Evolutionary conservation across 2,329 filamentous ascomycete genomes (phyloP), one percentile per base, ranked within the genome.

Genomic region (Colletotrichum noveboracense): DNA sequence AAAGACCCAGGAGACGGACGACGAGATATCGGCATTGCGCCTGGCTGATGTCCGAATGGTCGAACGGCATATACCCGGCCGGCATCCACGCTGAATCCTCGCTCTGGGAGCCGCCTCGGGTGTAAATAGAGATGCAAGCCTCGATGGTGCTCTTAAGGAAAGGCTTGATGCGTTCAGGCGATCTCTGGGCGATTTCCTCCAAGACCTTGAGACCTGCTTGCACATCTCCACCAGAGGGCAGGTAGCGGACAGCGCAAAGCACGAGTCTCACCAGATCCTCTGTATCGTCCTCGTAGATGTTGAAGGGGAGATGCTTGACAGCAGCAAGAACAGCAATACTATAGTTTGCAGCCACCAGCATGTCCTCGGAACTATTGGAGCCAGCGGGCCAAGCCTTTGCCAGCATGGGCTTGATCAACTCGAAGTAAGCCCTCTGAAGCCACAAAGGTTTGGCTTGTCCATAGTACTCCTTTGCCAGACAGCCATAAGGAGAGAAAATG

Each of bases 221-320:
- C 16, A 87, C 86, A 74, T 91, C 89, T 2, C 83, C 80, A 6
- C 85, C 85, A 14, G 82, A 76, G 6, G 84, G 83, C 10, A 87
- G 82, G 21, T 83, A 88, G 70, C 85, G 85, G 7, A 90, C 82
- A 0, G 87, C 85, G 0, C 86, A 85, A 36, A 92, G 87, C 7
- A 88, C 85, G 18, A 91, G 83, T 10, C 88, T 86, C 5, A 90
- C 82, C 7, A 92, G 84, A 36, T 82, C 80, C 6, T 84, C 84
- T 1, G 86, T 82, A 65, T 92, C 90, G 18, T 88, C 86, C 58
- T 90, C 86, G 80, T 90, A 92, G 21, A 91, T 86, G 3, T 85
- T 80, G 68, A 88, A 90, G 21, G 82, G 82, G 73, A 91, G 86
- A 79, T 90, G 86, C 75, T 85, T 87, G 9, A 91, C 82, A 62